Percentiles rank a stretch among this genome's conserved stretches.
phyloP scores from a whole-genome alignment of 768 basidiomycete species.

The Clathrus columnatus region DNA sequence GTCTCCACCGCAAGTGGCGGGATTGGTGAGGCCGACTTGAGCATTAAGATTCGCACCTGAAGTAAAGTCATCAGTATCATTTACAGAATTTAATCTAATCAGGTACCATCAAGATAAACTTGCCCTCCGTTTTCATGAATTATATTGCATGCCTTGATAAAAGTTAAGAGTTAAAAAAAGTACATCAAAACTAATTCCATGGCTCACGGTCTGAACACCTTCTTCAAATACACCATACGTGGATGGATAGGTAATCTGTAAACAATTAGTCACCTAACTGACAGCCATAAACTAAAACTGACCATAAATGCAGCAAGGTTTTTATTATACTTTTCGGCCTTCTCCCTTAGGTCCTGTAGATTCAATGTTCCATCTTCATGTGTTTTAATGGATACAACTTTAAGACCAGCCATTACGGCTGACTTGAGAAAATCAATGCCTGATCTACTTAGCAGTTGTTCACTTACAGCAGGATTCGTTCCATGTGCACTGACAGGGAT shows the following conservation, averaged over 20 bases:
- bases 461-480: conserved; percentile 89
- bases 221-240: conserved; percentile 98
- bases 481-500: conserved; percentile 97
- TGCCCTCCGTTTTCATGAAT: conserved; percentile 94
- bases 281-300: conserved; percentile 13
- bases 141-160: conserved; percentile 72
- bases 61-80: not conserved
- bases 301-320: conserved; percentile 96
- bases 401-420: conserved; percentile 94
- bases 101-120: conserved; percentile 85
- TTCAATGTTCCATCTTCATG: conserved; percentile 83
- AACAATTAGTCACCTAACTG: not conserved
- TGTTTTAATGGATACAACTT: conserved; percentile 93
- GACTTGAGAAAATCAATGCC: conserved; percentile 41
- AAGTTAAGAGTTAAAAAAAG: conserved; percentile 3
- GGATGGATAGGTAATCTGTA: conserved; percentile 89
- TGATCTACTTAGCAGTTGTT: not conserved
- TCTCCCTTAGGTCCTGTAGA: conserved; percentile 71
- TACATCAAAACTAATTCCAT: not conserved
- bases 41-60: conserved; percentile 87
- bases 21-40: conserved; percentile 87
- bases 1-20: conserved; percentile 92
- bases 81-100: not conserved
- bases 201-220: conserved; percentile 64
- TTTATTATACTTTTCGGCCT: conserved; percentile 87